Conservation (phyloP, 2,329 filamentous ascomycete genomes). For the Beauveria sp. region DNA sequence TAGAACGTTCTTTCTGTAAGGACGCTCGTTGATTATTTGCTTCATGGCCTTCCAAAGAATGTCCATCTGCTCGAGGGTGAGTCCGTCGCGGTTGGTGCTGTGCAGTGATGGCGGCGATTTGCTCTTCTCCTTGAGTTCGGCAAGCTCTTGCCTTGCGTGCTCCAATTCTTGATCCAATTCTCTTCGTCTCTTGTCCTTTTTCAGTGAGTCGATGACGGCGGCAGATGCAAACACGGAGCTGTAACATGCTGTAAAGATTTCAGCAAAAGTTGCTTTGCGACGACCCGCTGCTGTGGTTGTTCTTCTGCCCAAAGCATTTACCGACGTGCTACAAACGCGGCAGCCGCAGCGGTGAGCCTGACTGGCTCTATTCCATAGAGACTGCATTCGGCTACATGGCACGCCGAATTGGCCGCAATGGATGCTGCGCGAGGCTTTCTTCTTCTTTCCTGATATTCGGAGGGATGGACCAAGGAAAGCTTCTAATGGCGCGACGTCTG, state of each 20-base stretch:
- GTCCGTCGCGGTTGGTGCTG: slow-evolving; percentile 11
- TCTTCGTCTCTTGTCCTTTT: slow-evolving; percentile 49
- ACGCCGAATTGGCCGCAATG: neutral
- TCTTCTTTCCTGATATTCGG: neutral
- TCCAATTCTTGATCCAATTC: slow-evolving; percentile 57
- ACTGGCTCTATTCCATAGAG: slow-evolving; percentile 59
- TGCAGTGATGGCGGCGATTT: slow-evolving; percentile 9
- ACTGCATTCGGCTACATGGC: slow-evolving; percentile 52
- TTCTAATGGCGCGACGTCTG: slow-evolving; percentile 4
- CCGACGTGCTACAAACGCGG: slow-evolving; percentile 48
- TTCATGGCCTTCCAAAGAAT: slow-evolving; percentile 25
- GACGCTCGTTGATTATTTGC: slow-evolving; percentile 23
- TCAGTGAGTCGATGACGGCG: slow-evolving; percentile 51
- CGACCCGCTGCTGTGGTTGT: slow-evolving; percentile 41
- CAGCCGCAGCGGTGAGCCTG: slow-evolving; percentile 58
- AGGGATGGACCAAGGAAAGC: slow-evolving; percentile 1
- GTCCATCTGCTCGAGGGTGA: slow-evolving; percentile 24
- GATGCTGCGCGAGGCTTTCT: neutral
- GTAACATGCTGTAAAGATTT: slow-evolving; percentile 59
- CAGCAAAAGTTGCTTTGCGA: slow-evolving; percentile 41
- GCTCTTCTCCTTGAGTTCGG: slow-evolving; percentile 28
- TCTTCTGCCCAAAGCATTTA: slow-evolving; percentile 41
- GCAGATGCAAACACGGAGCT: slow-evolving; percentile 60
- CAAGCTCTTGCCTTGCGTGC: slow-evolving; percentile 42
- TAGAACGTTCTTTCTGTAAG: slow-evolving; percentile 29